These are phyloP conservation scores for Daldinia sp. DNA, from an alignment of 2,329 filamentous ascomycete species.

Conservation along the genomic window DNA sequence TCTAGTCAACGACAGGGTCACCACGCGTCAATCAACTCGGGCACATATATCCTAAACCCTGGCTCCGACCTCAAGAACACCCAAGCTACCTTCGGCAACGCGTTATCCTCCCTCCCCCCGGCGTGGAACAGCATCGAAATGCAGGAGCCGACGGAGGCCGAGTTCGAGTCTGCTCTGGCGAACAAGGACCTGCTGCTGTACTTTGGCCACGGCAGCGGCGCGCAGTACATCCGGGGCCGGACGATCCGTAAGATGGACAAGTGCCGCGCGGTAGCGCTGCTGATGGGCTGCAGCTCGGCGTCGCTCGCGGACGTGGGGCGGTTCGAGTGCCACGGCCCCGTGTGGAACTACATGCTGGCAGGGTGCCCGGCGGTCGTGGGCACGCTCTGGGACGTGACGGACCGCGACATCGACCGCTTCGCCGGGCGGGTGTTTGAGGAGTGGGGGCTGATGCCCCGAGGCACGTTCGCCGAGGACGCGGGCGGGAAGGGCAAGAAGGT, in stretches of 20 bases:
- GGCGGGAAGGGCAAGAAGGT: slow-evolving; percentile 48
- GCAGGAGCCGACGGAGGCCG: slow-evolving; percentile 77
- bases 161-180: slow-evolving; percentile 77
- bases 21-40: slow-evolving; percentile 66
- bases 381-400: slow-evolving; percentile 97
- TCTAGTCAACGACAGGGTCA: slow-evolving; percentile 60
- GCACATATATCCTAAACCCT: slow-evolving; percentile 90
- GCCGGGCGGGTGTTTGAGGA: slow-evolving; percentile 81
- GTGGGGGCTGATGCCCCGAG: slow-evolving; percentile 79
- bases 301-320: slow-evolving; percentile 83
- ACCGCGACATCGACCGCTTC: slow-evolving; percentile 96
- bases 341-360: slow-evolving; percentile 91
- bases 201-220: slow-evolving; percentile 95
- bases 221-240: slow-evolving; percentile 90
- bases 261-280: slow-evolving; percentile 81
- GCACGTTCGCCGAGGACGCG: slow-evolving; percentile 57
- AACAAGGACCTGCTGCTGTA: slow-evolving; percentile 83
- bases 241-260: slow-evolving; percentile 82
- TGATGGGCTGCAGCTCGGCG: slow-evolving; percentile 95
- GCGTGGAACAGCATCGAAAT: slow-evolving; percentile 79
- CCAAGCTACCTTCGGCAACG: slow-evolving; percentile 77
- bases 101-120: slow-evolving; percentile 73
- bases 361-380: slow-evolving; percentile 89
- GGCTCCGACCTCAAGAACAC: slow-evolving; percentile 85
- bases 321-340: slow-evolving; percentile 91